Conservation (phyloP, 192 early-diverging fungal species). For the Coemansia sp. region DNA sequence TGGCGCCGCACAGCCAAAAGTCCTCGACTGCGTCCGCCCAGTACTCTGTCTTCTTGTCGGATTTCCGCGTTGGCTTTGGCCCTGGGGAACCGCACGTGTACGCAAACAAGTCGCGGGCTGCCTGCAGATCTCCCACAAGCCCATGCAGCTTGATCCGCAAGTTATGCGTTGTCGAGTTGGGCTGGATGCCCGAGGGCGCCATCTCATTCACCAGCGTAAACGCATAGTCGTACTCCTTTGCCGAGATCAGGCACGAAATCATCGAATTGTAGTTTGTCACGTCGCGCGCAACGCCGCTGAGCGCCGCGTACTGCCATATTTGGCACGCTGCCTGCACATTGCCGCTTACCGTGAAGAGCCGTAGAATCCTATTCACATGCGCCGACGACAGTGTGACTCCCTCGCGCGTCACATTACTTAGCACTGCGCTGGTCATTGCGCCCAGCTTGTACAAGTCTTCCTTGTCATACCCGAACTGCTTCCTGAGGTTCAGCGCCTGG, state of each 20-base stretch:
- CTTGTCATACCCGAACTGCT: neutral
- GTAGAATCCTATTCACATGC: slow-evolving; percentile 14
- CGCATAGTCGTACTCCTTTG: slow-evolving; percentile 20
- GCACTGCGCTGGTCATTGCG: neutral
- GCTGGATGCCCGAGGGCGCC: slow-evolving; percentile 13
- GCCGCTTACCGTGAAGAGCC: slow-evolving; percentile 7
- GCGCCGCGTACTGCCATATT: slow-evolving; percentile 39
- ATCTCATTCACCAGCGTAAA: slow-evolving; percentile 21
- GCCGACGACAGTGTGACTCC: neutral
- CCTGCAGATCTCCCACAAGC: slow-evolving; percentile 23
- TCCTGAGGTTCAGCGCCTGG: neutral
- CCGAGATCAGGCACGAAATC: slow-evolving; percentile 13
- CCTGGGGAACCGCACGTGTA: slow-evolving; percentile 3
- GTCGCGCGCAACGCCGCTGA: slow-evolving; percentile 25
- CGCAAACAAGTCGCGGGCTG: slow-evolving; percentile 25
- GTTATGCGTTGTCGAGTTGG: slow-evolving; percentile 20
- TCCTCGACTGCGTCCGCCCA: slow-evolving; percentile 20
- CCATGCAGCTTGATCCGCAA: slow-evolving; percentile 29
- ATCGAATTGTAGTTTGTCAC: slow-evolving; percentile 34
- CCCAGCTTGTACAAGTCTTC: neutral
- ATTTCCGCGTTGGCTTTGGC: neutral
- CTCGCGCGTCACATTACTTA: neutral
- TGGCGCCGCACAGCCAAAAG: neutral
- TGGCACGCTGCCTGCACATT: slow-evolving; percentile 16
- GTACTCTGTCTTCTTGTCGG: slow-evolving; percentile 3